Base-by-base conservation (phyloP, 257 asterid species). In the Ilex aquifolium region DNA sequence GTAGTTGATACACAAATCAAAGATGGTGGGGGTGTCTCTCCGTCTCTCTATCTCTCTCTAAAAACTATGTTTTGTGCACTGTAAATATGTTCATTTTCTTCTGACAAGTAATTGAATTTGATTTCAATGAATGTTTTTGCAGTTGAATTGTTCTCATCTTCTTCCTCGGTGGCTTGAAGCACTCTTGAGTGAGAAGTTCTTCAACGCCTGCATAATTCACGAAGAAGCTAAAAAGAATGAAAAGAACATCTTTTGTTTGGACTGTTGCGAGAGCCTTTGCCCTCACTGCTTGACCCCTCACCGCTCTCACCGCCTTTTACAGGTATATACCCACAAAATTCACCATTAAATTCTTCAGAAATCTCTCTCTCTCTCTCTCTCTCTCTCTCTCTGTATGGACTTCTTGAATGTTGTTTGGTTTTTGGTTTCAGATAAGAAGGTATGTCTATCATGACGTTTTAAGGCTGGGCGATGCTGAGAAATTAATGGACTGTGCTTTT, bases 401-500 rank as follows among this genome's bases (percentile, higher is more conserved):
- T 17, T 16, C 53, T 17, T 15, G 12, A 36, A 50, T 60, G 17
- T 30, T 56, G 30, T 32, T 31, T 31, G 48, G 4, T 62, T 44
- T 39, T 32, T 75, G 7, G 32, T 60, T 64, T 84, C 80, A 4
- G 81, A 71, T 57, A 73, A 78, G 86, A 32, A 79, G 59, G 68
- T 88, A 88, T 65, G 82, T 90, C 54, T 88, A 88, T 58, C 85
- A 76, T 55, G 90, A 85, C 63, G 97, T 90, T 13, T 42, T 85
- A n/a, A 74, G 93, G 74, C 74, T 85, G 2, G 75, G 39, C 21
- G 87, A 82, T 73, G 80, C 82, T 51, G 76, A 78, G 63, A 78
- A 78, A 59, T 60, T 78, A 61, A 59, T 91, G 65, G 87, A 91
- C 55, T 86, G 95, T 71, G 70, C 78, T 54, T 77, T 57, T 65